Base-by-base conservation (phyloP, 83 land plant genomes). In the Diphasiastrum complanatum region DNA sequence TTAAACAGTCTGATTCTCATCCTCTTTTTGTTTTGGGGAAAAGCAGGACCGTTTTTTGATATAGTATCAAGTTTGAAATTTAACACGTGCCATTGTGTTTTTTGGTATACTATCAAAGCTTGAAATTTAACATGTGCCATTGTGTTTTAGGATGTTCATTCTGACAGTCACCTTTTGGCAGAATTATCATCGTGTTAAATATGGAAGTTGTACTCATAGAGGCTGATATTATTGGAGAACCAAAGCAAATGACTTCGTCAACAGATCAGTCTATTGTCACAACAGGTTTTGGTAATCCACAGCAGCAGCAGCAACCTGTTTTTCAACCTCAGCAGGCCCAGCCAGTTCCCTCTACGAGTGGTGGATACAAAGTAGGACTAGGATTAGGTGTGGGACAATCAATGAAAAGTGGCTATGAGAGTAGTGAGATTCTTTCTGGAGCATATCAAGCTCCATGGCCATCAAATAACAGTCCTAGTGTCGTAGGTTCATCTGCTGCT, bases 171-270 rank as follows among this genome's bases (percentile, higher is more conserved):
- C 45, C n/a, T 0, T 16, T 29, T 33, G 72, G 47, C 96, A 89
- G 96, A 73, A 77, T 89, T 31, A 79, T 89, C 52, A 79, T 89
- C 29, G 74, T 89, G 29, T 67, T 89, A 51, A 75, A 79, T 74
- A 72, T 85, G 87, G 80, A 79, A 53, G 79, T 76, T 46, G 59
- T 86, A 4, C 58, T 71, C 5, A 40, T 47, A 0, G 70, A 78
- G 0, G 79, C 76, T 60, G 91, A 83, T 41, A 73, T 79, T 12
- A 73, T 85, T 70, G 96, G 87, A 16, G 82, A 85, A 23, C 85
- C 85, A 20, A 76, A 67, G 52, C 47, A 52, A n/a, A 12, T 46
- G 31, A 5, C 30, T 16, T 63, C 61, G 19, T 20, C 19, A 43
- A 43, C 1, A 43, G 46, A 43, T 20, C 50, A 47, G 23, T 27